Percentiles rank a stretch among this genome's conserved stretches.
Evolutionary conservation across 345 rosid genomes (phyloP).

Genomic region (Rubroshorea leprosula): DNA sequence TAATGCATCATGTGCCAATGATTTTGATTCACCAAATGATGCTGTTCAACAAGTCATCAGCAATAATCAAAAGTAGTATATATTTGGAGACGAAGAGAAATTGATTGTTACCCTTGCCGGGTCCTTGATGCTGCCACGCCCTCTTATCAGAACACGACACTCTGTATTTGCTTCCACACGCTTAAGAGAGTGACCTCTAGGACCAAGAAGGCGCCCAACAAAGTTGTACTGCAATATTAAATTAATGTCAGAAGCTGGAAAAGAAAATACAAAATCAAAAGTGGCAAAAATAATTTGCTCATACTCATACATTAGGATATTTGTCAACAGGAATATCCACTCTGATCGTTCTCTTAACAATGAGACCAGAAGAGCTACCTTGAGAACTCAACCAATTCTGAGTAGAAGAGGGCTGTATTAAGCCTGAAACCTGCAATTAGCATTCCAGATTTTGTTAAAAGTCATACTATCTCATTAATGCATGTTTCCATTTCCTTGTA

Average conservation of each 20-base stretch:
- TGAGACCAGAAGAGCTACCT: conserved; percentile 74
- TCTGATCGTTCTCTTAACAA: conserved; percentile 80
- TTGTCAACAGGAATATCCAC: conserved; percentile 91
- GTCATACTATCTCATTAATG: conserved; percentile 8
- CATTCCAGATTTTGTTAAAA: conserved; percentile 27
- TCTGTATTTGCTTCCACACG: conserved; percentile 95
- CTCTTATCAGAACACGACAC: conserved; percentile 91
- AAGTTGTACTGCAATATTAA: conserved; percentile 72
- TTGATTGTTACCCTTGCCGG: conserved; percentile 53
- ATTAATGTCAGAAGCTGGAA: conserved; percentile 18
- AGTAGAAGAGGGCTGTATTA: conserved; percentile 53
- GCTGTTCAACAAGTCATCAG: too few relatives aligned
- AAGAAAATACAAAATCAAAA: not conserved
- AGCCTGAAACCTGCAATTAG: conserved; percentile 56
- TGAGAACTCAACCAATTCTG: conserved; percentile 79
- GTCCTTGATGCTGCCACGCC: conserved; percentile 92
- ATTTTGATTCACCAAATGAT: too few relatives aligned
- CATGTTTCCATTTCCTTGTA: not conserved
- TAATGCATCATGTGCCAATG: too few relatives aligned
- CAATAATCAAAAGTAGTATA: too few relatives aligned
- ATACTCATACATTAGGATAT: conserved; percentile 75
- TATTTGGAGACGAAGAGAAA: not conserved
- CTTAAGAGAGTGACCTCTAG: conserved; percentile 95
- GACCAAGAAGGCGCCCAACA: conserved; percentile 98
- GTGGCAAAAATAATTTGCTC: conserved; percentile 10